Conservation (phyloP, 1,139 yeast genomes). For the Candida sp. region DNA sequence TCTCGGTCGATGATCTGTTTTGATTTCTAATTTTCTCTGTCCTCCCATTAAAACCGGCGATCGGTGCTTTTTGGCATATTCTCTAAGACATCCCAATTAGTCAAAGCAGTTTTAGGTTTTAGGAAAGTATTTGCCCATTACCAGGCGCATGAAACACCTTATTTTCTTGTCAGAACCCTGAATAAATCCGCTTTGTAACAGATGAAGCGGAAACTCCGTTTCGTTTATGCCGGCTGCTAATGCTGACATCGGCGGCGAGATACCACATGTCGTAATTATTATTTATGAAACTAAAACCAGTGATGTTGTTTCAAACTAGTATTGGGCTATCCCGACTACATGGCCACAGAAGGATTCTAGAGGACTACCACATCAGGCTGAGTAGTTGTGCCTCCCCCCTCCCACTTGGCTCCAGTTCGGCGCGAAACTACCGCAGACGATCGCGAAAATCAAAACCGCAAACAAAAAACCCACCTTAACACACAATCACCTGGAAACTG, state of each 20-base stretch:
- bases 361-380: too few species aligned
- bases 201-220: too few species aligned
- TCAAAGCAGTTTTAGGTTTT: not conserved
- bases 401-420: too few species aligned
- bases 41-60: not conserved
- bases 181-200: too few species aligned
- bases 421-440: too few species aligned
- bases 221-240: too few species aligned
- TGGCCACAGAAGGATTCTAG: too few species aligned
- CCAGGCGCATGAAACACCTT: not conserved
- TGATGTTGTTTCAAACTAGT: not conserved
- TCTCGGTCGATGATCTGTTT: not conserved
- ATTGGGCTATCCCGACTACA: not conserved
- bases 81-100: not conserved
- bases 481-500: not conserved
- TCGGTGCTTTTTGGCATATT: not conserved
- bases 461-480: not conserved
- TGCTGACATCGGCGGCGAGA: not conserved
- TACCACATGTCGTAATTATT: not conserved
- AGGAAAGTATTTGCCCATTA: not conserved
- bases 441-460: not conserved
- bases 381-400: too few species aligned
- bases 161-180: not conserved
- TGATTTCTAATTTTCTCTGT: not conserved
- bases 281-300: not conserved